Conservation (phyloP, 179 eudicot species). For the Amaranthus tricolor region DNA sequence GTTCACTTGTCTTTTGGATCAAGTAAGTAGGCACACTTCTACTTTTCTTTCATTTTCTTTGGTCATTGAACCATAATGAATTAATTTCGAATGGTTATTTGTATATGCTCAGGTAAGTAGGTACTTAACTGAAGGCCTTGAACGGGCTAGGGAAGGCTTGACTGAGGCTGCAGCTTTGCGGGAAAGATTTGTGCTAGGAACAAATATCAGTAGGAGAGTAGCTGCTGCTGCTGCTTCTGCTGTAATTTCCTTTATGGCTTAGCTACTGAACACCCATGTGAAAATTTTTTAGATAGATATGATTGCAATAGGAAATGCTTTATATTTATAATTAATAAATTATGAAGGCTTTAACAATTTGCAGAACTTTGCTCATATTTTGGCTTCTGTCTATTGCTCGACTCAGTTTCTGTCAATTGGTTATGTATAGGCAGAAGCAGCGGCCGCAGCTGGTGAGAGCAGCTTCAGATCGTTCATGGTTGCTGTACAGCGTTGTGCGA, state of each 20-base stretch:
- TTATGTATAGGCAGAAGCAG: slow-evolving; percentile 86
- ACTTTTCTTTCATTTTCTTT: slow-evolving; percentile 12
- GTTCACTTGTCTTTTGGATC: slow-evolving; percentile 91
- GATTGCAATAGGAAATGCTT: not conserved
- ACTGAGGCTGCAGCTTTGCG: slow-evolving; percentile 89
- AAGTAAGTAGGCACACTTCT: slow-evolving; percentile 54
- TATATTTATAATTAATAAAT: not conserved
- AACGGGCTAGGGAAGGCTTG: slow-evolving; percentile 84
- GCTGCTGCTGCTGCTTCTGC: slow-evolving; percentile 99
- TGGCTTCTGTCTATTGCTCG: not conserved
- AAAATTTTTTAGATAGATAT: not conserved
- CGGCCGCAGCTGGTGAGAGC: slow-evolving; percentile 99
- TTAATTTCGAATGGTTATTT: slow-evolving; percentile 3
- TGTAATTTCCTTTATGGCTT: slow-evolving; percentile 44
- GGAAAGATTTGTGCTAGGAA: slow-evolving; percentile 86
- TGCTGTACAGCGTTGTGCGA: slow-evolving; percentile 94
- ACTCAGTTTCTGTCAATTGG: slow-evolving; percentile 15
- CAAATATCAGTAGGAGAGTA: slow-evolving; percentile 83
- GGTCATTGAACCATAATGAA: slow-evolving; percentile 1
- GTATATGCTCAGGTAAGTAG: slow-evolving; percentile 63
- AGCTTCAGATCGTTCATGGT: slow-evolving; percentile 98
- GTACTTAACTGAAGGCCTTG: slow-evolving; percentile 89
- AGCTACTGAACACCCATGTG: not conserved
- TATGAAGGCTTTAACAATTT: too few relatives aligned
- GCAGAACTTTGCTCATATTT: not conserved